Percentiles rank a stretch among this genome's conserved stretches.
These are phyloP conservation scores for Endothia cerciana DNA, from an alignment of 2,329 filamentous ascomycete species.

Conservation along the genomic window DNA sequence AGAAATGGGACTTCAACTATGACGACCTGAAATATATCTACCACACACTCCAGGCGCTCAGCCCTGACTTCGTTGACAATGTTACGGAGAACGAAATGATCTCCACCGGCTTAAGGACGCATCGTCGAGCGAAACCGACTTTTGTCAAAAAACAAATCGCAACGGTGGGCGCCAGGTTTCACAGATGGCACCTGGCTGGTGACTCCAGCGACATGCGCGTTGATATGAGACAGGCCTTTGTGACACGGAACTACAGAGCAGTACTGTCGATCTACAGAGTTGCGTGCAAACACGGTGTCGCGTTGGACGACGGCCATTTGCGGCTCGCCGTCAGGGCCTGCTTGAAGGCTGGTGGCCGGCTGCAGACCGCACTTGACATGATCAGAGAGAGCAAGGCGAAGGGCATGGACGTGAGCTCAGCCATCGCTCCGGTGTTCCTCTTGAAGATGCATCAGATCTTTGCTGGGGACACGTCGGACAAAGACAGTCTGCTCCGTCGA, in stretches of 20 bases:
- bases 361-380: conserved; percentile 43
- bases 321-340: conserved; percentile 52
- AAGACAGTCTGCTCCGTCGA: conserved; percentile 31
- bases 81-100: conserved; percentile 41
- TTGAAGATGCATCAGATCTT: conserved; percentile 42
- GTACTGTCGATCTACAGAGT: conserved; percentile 42
- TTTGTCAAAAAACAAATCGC: conserved; percentile 20
- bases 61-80: conserved; percentile 40
- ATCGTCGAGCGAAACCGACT: conserved; percentile 11
- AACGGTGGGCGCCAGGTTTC: conserved; percentile 16
- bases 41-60: conserved; percentile 39
- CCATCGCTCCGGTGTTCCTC: conserved; percentile 45
- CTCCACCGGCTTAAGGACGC: conserved; percentile 12
- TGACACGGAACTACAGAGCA: conserved; percentile 16
- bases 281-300: conserved; percentile 41
- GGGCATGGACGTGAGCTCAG: conserved; percentile 48
- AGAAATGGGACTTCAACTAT: conserved; percentile 44
- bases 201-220: conserved; percentile 20
- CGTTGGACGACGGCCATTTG: conserved; percentile 46
- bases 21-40: conserved; percentile 41
- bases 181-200: conserved; percentile 8
- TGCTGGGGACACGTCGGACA: conserved; percentile 28
- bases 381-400: conserved; percentile 44
- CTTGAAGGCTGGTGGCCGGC: conserved; percentile 38
- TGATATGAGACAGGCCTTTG: conserved; percentile 25